These are phyloP conservation scores for Pichia sorboxylosa DNA, from an alignment of 1,139 yeast genomes.

Conservation along the genomic window DNA sequence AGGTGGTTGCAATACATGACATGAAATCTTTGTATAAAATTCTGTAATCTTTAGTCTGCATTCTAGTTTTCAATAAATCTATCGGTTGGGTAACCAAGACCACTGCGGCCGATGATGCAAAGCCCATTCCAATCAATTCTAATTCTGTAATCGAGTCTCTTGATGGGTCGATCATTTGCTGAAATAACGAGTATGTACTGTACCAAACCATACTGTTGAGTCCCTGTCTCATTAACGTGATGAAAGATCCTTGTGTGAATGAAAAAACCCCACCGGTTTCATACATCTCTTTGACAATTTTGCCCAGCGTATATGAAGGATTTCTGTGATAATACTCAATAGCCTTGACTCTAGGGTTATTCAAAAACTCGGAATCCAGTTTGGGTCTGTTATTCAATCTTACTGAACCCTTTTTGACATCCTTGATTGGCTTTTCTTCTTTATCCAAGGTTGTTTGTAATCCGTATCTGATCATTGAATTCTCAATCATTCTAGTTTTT, in stretches of 20 bases:
- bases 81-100: conserved; percentile 80
- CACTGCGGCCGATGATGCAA: conserved; percentile 51
- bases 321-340: conserved; percentile 33
- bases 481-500: conserved; percentile 78
- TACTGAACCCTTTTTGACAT: neutral
- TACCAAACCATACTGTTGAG: conserved; percentile 75
- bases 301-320: conserved; percentile 44
- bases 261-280: conserved; percentile 65
- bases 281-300: conserved; percentile 56
- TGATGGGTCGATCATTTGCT: conserved; percentile 55
- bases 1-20: conserved; percentile 61
- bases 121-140: conserved; percentile 33
- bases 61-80: conserved; percentile 79
- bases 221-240: conserved; percentile 71
- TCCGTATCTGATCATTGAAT: conserved; percentile 27
- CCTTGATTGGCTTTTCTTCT: neutral
- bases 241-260: conserved; percentile 69
- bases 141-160: conserved; percentile 22
- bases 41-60: conserved; percentile 67
- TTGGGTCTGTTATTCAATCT: conserved; percentile 7
- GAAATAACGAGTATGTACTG: conserved; percentile 66
- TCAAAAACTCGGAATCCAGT: neutral
- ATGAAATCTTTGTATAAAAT: conserved; percentile 55
- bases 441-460: conserved; percentile 13
- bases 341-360: conserved; percentile 16